These are phyloP conservation scores for Neofusicoccum umdonicola DNA, from an alignment of 2,329 filamentous ascomycete species.

Conservation along the genomic window DNA sequence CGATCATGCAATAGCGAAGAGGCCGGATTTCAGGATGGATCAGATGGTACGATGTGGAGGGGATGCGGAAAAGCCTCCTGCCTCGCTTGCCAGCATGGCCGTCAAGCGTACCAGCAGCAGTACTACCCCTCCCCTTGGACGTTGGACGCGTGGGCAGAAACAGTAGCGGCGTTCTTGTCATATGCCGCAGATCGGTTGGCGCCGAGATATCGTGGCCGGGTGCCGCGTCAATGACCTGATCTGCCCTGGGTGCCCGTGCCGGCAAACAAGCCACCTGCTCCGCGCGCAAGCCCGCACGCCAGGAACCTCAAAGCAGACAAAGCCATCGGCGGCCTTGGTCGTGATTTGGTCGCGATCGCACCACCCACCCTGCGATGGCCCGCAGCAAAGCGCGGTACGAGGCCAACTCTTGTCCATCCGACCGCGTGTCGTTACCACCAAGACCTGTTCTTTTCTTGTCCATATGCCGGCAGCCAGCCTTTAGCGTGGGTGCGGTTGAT, in stretches of 20 bases:
- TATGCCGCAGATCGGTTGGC: constrained; percentile 1
- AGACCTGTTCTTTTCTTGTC: neutral
- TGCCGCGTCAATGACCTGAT: neutral
- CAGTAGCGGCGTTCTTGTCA: neutral
- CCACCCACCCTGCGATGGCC: neutral
- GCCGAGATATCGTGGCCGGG: neutral
- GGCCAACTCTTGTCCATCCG: neutral
- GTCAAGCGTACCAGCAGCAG: neutral
- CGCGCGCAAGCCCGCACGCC: neutral
- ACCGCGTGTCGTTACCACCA: neutral
- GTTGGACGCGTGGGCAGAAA: neutral
- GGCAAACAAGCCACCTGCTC: neutral
- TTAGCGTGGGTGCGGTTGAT: neutral
- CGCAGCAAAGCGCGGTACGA: neutral
- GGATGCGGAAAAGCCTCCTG: neutral
- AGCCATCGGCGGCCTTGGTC: neutral
- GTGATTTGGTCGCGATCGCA: neutral
- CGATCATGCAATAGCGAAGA: neutral
- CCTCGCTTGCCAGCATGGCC: neutral
- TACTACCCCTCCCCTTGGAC: neutral
- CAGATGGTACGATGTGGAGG: neutral
- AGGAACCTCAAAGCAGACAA: neutral
- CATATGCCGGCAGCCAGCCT: neutral
- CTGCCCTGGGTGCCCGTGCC: neutral
- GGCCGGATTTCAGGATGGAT: neutral